Evolutionary conservation across 306 rosid genomes (phyloP), one percentile per base, ranked within the genome.

Genomic region (Cotoneaster glaucophyllus): DNA sequence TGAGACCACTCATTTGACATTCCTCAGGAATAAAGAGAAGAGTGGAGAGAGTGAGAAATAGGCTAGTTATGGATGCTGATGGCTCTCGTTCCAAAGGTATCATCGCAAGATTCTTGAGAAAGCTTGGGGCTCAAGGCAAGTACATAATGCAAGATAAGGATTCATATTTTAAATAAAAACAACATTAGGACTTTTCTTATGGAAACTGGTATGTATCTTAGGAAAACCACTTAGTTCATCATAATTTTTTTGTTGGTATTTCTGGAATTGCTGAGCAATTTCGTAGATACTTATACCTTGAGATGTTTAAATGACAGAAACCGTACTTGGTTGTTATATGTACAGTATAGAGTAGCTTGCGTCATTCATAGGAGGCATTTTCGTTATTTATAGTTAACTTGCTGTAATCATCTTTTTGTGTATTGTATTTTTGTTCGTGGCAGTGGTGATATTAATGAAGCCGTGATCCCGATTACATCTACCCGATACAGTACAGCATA

Each of bases 361-460:
- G 53, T 67, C 19, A 24, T n/a, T 53, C 11, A 21, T 26, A 14
- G 45, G 61, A 70, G 66, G 24, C 43, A 63, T 63, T 70, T 69
- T 70, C 11, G 34, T 43, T 31, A 31, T 0, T 31, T 31, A 31
- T 31, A 13, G 15, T 26, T 26, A 5, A 61, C 62, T 58, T 58
- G 25, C 21, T 68, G 80, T 63, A 53, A 56, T 34, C 58, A 28
- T 74, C 67, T 26, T 72, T 11, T 54, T 41, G 22, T 19, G 34
- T 31, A 31, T 31, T 54, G 53, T 83, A 56, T 56, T 74, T 70
- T 45, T 67, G 22, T 54, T 8, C 69, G 6, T 82, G 77, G 61
- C 97, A 94, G 98, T 85, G 97, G 97, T 29, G 95, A 94, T 54
- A 92, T 31, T 31, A 31, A 96, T 44, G 97, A 90, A 53, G 17